phyloP scores from a whole-genome alignment of 495 filamentous ascomycete species.

The Penicillium pulvis region DNA sequence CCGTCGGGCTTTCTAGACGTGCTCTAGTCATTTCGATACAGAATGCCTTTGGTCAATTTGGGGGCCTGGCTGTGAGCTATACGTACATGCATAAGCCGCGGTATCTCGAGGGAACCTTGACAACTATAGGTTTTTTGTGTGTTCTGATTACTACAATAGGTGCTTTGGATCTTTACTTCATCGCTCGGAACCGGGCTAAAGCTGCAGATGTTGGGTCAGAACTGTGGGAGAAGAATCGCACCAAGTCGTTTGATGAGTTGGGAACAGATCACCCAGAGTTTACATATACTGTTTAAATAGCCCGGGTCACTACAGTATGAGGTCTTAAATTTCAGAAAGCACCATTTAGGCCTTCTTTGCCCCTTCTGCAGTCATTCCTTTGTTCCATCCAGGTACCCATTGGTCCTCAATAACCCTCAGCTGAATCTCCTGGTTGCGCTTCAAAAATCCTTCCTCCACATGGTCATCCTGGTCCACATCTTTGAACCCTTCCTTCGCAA shows the following conservation, averaged over 20 bases:
- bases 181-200: neutral
- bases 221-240: neutral
- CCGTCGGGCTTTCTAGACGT: neutral
- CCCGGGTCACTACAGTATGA: neutral
- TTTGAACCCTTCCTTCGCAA: slow-evolving; percentile 25
- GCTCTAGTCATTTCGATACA: neutral
- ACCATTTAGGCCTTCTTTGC: slow-evolving; percentile 6
- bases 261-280: neutral
- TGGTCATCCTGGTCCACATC: slow-evolving; percentile 25
- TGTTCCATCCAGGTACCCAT: slow-evolving; percentile 26
- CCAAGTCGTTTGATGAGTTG: slow-evolving; percentile 1
- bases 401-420: slow-evolving; percentile 23
- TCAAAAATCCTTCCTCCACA: slow-evolving; percentile 22
- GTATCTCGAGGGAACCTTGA: neutral
- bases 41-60: neutral
- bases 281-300: neutral
- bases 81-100: neutral
- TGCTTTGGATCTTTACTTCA: neutral
- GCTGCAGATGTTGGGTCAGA: neutral
- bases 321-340: too few species aligned
- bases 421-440: slow-evolving; percentile 21
- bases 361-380: slow-evolving; percentile 20
- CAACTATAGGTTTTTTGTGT: neutral
- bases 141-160: neutral
- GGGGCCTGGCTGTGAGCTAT: neutral